These are phyloP conservation scores for Talaromyces ruber DNA, from an alignment of 495 filamentous ascomycete species.

Conservation along the genomic window DNA sequence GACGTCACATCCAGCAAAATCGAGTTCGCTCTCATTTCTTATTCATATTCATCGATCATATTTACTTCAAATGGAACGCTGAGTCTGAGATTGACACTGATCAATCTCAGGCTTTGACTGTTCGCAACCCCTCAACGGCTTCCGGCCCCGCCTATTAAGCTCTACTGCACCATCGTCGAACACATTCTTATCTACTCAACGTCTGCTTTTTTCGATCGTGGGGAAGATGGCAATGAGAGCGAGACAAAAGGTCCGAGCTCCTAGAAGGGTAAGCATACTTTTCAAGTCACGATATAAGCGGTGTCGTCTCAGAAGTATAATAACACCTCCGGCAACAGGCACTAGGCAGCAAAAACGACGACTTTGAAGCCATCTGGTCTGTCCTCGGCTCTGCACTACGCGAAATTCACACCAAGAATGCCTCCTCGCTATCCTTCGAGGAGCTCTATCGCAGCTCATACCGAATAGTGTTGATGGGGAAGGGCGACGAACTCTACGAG, in stretches of 20 bases:
- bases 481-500: conserved; percentile 77
- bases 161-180: neutral
- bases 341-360: conserved; percentile 47
- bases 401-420: conserved; percentile 90
- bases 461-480: conserved; percentile 82
- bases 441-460: conserved; percentile 95
- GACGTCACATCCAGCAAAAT: neutral
- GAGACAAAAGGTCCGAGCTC: conserved; percentile 62
- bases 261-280: conserved; percentile 51
- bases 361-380: conserved; percentile 78
- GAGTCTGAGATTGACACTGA: neutral
- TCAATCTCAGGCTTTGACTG: neutral
- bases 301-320: neutral
- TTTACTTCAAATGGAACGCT: neutral
- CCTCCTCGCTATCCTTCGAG: conserved; percentile 86
- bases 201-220: neutral
- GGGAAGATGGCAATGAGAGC: conserved; percentile 42
- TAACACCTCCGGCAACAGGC: conserved; percentile 25
- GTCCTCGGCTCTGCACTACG: conserved; percentile 62
- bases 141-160: neutral
- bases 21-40: neutral
- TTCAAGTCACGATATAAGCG: neutral
- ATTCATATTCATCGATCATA: neutral
- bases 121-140: neutral
- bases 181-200: neutral